Evolutionary conservation across 2,329 filamentous ascomycete genomes (phyloP), one percentile per base, ranked within the genome.

Genomic region (Chaetomium olivaceum): DNA sequence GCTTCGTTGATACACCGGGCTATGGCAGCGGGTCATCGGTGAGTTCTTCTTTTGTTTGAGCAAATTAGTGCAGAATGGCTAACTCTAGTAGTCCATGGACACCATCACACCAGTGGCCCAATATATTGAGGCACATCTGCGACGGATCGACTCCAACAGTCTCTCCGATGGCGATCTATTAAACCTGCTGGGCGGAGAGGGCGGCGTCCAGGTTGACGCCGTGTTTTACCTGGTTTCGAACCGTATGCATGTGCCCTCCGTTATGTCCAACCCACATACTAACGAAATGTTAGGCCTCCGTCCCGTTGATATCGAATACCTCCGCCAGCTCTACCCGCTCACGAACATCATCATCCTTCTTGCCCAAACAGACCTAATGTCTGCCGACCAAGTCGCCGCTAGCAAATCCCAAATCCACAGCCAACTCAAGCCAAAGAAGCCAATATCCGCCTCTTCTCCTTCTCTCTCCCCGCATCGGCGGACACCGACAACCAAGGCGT

Each of bases 261-360:
- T 12, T 11, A n/a, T 1, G 33, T 19, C 7, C 33, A 21, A 0
- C 16, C 25, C 5, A 63, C 5, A 63, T 48, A 66, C 59, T 71
- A 70, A 70, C 73, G 77, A 50, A 46, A 63, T 56, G n/a, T 29
- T 71, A 89, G 85, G 81, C 71, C 79, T 87, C 51, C 81, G 87
- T 71, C 76, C 83, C 9, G 81, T 83, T 36, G 92, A 97, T 72
- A 79, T 94, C 9, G 85, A 91, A 66, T 90, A 88, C 71, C 87
- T 97, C 64, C 84, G 85, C 59, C 86, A 86, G 33, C 82, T 97
- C 23, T 86, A 88, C 31, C 79, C 83, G 2, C 82, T 93, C 64
- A 95, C 92, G 8, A 98, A 96, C 75, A 85, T 98, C 7, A 88
- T 98, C 56, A 91, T 94, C 1, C 77, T 98, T 2, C 83, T 99